Base-by-base conservation (phyloP, 495 filamentous ascomycete species). In the Umbilicaria muhlenbergii region DNA sequence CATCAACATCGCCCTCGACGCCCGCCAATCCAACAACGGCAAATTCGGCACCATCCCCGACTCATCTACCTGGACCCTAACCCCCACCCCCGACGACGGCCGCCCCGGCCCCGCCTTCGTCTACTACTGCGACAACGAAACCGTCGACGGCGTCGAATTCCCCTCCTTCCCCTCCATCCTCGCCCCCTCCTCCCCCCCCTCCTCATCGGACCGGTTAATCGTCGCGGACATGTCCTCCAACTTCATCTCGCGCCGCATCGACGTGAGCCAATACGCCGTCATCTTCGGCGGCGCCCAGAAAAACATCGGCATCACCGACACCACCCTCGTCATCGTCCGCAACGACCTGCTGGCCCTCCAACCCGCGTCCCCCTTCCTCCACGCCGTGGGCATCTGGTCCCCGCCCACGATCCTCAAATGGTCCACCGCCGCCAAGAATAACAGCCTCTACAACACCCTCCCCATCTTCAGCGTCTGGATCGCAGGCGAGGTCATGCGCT, bases 61-160 rank as follows among this genome's bases (percentile, higher is more conserved):
- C 10, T 78, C 86, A 59, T 69, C 69, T 42, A 70, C 68, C 11
- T 96, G 88, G 89, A 78, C 68, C 11, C 67, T 92, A 46, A 86
- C 77, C 41, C 70, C 75, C 17, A 70, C 73, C 19, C 72, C 62
- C 54, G 47, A 53, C 40, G 58, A 66, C 36, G 65, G 63, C 28
- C 8, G 69, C 6, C 66, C 64, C 35, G 66, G 56, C 19, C 61
- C 81, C n/a, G 82, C 86, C 1, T 70, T 88, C 56, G 78, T 87
- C 5, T 95, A 95, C 62, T 85, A 77, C 54, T 95, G 89, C 61
- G 85, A 91, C 59, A 95, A 95, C 49, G 89, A 95, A 68, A 89
- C 84, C 0, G 83, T 89, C 5, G 88, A 94, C 60, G 89, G 91
- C 39, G 85, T 95, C n/a, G 89, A 96, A 56, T 94, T 88, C 54